phyloP scores from a whole-genome alignment of 176 grass and related monocot genomes.

The Musa itinerans region DNA sequence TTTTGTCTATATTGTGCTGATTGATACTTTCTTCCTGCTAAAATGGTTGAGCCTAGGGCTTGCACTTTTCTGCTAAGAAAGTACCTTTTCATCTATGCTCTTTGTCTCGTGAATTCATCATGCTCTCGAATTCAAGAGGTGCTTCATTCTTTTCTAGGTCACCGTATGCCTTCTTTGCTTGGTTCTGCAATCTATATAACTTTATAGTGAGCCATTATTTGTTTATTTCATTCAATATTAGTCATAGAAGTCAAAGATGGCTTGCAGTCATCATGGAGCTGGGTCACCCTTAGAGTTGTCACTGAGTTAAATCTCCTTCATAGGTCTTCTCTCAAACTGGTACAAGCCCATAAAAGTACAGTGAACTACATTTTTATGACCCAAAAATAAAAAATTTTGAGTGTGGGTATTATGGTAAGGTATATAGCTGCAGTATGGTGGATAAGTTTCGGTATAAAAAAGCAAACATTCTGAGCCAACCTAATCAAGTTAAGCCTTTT shows the following conservation, averaged over 20 bases:
- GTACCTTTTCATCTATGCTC: neutral
- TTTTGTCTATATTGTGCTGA: neutral
- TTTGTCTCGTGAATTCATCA: neutral
- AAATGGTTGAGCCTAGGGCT: too few relatives aligned
- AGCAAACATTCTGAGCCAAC: neutral
- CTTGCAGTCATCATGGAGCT: neutral
- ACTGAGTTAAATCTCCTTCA: neutral
- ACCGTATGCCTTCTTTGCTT: neutral
- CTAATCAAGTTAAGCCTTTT: constrained; percentile 3
- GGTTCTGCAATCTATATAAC: neutral
- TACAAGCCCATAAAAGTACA: too few relatives aligned
- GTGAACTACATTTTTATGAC: too few relatives aligned
- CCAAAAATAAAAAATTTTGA: too few relatives aligned
- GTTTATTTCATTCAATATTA: too few relatives aligned
- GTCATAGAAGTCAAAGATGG: neutral
- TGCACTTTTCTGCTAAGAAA: too few relatives aligned
- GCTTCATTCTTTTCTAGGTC: neutral
- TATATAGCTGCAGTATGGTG: too few relatives aligned
- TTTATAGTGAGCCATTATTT: neutral
- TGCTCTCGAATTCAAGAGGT: neutral
- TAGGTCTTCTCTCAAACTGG: neutral
- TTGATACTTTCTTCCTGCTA: too few relatives aligned
- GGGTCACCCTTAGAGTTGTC: too few relatives aligned
- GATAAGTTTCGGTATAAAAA: too few relatives aligned
- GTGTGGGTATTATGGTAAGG: too few relatives aligned